These are phyloP conservation scores for Alternaria conjuncta DNA, from an alignment of 2,329 filamentous ascomycete genomes.

Conservation along the genomic window DNA sequence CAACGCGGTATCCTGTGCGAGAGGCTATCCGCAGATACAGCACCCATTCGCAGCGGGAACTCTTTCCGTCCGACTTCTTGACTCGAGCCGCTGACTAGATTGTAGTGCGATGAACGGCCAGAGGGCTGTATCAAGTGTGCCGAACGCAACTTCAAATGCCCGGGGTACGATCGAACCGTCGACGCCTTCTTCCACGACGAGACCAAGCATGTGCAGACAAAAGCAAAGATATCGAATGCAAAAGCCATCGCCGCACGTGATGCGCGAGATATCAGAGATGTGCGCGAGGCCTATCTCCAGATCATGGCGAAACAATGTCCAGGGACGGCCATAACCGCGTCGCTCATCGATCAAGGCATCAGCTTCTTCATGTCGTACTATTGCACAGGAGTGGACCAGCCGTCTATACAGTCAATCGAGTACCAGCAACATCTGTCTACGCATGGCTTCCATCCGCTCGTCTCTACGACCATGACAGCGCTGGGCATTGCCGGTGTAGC, in stretches of 20 bases:
- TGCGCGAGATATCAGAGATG: conserved; percentile 12
- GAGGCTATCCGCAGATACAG: background rate
- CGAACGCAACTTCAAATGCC: conserved; percentile 31
- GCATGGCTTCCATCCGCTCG: conserved; percentile 40
- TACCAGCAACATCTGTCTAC: conserved; percentile 37
- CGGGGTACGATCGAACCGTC: conserved; percentile 39
- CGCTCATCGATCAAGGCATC: conserved; percentile 41
- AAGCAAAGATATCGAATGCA: conserved; percentile 37
- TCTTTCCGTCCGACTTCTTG: background rate
- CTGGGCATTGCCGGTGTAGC: conserved; percentile 42
- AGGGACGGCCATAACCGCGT: conserved; percentile 20
- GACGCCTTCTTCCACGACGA: conserved; percentile 43
- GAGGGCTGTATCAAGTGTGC: conserved; percentile 37
- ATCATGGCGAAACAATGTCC: conserved; percentile 17
- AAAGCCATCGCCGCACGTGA: conserved; percentile 39
- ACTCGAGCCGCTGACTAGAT: background rate
- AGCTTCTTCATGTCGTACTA: conserved; percentile 43
- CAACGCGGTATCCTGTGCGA: conserved; percentile 9
- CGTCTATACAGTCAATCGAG: conserved; percentile 27
- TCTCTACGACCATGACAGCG: conserved; percentile 44
- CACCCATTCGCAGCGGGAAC: background rate
- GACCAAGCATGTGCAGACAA: conserved; percentile 33
- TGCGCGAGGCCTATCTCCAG: background rate
- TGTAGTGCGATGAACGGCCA: conserved; percentile 41
- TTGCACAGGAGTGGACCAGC: conserved; percentile 35